phyloP scores from a whole-genome alignment of 768 basidiomycete species.

The Lactifluus volemus region DNA sequence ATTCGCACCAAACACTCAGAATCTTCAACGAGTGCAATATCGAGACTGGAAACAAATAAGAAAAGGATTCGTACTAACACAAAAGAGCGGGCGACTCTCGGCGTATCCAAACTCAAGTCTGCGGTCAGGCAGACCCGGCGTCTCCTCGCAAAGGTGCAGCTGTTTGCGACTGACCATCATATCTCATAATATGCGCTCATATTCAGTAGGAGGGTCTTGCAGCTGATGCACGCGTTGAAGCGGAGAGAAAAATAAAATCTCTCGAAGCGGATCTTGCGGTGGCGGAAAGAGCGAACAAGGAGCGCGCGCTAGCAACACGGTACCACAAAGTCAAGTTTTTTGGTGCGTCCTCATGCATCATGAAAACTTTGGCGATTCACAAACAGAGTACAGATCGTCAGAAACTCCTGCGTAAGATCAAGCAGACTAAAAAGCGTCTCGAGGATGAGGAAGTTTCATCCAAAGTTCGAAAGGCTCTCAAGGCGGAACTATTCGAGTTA shows the following conservation, averaged over 20 bases:
- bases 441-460: constrained; percentile 31
- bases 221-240: constrained; percentile 75
- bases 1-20: constrained; percentile 1
- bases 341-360: constrained; percentile 38
- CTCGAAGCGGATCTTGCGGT: constrained; percentile 65
- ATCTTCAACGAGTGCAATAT: not conserved
- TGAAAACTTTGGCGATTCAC: not conserved
- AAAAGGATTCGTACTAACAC: not conserved
- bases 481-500: constrained; percentile 45
- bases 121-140: constrained; percentile 75
- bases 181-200: not conserved
- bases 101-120: constrained; percentile 83
- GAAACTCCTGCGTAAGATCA: constrained; percentile 74
- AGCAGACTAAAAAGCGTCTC: constrained; percentile 52
- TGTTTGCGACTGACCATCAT: not conserved
- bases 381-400: constrained; percentile 55
- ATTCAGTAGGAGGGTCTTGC: constrained; percentile 60
- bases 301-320: constrained; percentile 60
- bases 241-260: constrained; percentile 68
- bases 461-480: constrained; percentile 31
- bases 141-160: constrained; percentile 65
- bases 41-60: not conserved
- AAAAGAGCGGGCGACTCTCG: constrained; percentile 34
- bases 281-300: constrained; percentile 55
- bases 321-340: constrained; percentile 96